Evolutionary conservation across 306 rosid genomes (phyloP).

Genomic region (Cicer yamashitae): DNA sequence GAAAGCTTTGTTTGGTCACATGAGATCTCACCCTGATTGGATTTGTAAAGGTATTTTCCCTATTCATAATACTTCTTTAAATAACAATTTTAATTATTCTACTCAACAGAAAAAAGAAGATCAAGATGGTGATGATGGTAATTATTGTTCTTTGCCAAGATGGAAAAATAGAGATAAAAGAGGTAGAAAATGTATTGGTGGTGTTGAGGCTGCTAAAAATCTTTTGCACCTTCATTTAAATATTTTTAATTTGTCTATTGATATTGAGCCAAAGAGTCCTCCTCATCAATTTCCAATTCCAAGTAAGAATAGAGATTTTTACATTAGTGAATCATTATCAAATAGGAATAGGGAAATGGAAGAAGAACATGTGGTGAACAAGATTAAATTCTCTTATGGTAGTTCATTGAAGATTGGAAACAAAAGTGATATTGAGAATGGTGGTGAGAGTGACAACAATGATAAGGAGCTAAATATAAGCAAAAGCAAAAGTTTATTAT

Average conservation of each 20-base stretch:
- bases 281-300: background rate
- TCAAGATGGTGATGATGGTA: background rate
- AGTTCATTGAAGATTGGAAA: background rate
- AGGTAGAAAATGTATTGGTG: slow-evolving; percentile 9
- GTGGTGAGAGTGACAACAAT: too few relatives aligned
- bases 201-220: background rate
- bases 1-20: slow-evolving; percentile 19
- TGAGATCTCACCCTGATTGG: slow-evolving; percentile 13
- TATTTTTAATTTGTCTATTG: background rate
- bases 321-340: background rate
- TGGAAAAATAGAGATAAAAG: slow-evolving; percentile 6
- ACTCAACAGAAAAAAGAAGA: background rate
- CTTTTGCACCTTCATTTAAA: background rate
- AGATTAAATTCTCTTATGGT: background rate
- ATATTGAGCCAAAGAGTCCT: background rate
- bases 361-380: background rate
- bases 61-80: background rate
- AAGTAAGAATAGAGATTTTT: background rate
- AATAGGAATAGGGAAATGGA: background rate
- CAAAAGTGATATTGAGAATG: background rate
- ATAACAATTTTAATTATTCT: background rate
- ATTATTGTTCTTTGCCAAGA: background rate
- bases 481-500: background rate
- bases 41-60: background rate
- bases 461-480: too few relatives aligned